A percentile compares a stretch with the other conserved stretches of the same genome.
These are phyloP conservation scores for Neoconidiobolus thromboides DNA, from an alignment of 371 early-diverging fungal genomes.

Conservation along the genomic window DNA sequence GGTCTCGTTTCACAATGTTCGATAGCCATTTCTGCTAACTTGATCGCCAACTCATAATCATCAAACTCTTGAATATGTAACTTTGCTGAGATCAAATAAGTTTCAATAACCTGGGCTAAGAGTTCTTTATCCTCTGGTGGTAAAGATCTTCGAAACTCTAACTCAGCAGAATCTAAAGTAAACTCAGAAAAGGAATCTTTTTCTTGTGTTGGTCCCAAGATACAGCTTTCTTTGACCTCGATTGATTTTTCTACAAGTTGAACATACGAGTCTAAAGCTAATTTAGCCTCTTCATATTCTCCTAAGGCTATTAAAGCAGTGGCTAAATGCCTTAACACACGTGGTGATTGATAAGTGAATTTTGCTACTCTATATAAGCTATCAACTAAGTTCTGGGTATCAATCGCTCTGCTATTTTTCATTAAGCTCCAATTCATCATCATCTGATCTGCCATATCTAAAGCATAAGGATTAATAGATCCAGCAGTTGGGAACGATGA, in stretches of 20 bases:
- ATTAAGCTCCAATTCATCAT: constrained; percentile 33
- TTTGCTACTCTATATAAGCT: constrained; percentile 38
- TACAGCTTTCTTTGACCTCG: background rate
- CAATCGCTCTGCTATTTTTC: constrained; percentile 5
- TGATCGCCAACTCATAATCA: constrained; percentile 21
- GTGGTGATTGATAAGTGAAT: constrained; percentile 51
- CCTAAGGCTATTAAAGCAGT: constrained; percentile 31
- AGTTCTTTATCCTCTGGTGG: constrained; percentile 9
- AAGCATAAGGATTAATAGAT: constrained; percentile 28
- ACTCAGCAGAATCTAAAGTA: constrained; percentile 9
- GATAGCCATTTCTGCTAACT: constrained; percentile 23
- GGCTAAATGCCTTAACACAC: constrained; percentile 41
- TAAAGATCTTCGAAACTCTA: constrained; percentile 11
- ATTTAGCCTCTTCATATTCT: constrained; percentile 51
- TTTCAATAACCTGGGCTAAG: constrained; percentile 4
- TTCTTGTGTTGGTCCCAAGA: constrained; percentile 7
- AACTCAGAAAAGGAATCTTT: constrained; percentile 7
- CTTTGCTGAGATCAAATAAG: constrained; percentile 8
- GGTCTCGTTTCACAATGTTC: constrained; percentile 13
- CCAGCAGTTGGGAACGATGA: constrained; percentile 42
- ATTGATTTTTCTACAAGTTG: constrained; percentile 21
- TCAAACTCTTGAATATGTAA: constrained; percentile 25
- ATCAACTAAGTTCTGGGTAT: constrained; percentile 11
- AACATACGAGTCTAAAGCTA: constrained; percentile 41
- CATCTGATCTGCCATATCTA: constrained; percentile 41